Evolutionary conservation across 1,284 basidiomycete species (phyloP).

Genomic region (Erythrobasidium hasegawianum): DNA sequence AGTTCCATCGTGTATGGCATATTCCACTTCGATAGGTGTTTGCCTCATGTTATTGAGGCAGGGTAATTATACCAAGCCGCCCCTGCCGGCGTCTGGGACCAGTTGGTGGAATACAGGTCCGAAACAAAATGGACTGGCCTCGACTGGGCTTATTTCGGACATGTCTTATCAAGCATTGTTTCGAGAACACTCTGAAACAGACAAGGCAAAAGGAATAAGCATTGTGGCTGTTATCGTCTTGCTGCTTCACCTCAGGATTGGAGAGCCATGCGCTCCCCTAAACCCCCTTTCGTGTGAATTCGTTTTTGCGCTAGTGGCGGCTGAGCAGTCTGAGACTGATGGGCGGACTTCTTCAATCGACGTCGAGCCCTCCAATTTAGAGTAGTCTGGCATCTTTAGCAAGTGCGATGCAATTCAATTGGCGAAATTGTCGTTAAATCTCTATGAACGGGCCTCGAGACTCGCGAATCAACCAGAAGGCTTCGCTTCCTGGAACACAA

Average conservation of each 20-base stretch:
- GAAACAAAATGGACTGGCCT: constrained; percentile 1
- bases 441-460: background rate
- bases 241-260: background rate
- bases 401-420: background rate
- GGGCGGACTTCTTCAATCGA: constrained; percentile 1
- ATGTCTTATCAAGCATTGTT: background rate
- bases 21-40: constrained; percentile 1
- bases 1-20: constrained; percentile 1
- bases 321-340: background rate
- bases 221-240: background rate
- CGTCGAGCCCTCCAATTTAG: background rate
- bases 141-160: constrained; percentile 1
- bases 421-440: constrained; percentile 1
- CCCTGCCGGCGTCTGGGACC: constrained; percentile 1
- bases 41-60: constrained; percentile 1
- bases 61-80: too few species aligned
- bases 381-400: constrained; percentile 1
- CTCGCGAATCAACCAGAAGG: background rate
- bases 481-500: constrained; percentile 1
- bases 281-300: background rate
- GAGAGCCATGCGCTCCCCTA: background rate
- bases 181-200: background rate
- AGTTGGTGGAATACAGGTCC: background rate
- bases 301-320: background rate
- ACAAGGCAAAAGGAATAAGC: background rate